Conservation (phyloP, 352 stramenopile genomes). For the Thraustochytrium sp. region DNA sequence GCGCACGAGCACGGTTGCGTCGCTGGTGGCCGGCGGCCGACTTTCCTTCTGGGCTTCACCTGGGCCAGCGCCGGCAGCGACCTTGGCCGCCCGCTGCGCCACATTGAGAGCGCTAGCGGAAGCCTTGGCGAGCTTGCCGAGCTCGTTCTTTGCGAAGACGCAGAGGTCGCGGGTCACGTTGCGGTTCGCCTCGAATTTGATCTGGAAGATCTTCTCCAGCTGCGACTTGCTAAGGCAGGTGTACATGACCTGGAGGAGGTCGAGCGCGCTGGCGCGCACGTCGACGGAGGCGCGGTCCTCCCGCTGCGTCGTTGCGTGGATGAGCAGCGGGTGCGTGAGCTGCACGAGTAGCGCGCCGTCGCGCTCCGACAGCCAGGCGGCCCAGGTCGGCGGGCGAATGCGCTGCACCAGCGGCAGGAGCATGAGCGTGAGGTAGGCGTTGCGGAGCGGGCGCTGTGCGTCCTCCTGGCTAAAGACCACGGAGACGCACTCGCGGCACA, state of each 20-base stretch:
- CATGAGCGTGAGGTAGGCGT: conserved; percentile 9
- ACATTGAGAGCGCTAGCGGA: no score
- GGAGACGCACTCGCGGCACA: not conserved
- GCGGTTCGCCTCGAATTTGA: not conserved
- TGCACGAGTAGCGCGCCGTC: not conserved
- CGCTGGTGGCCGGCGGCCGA: no score
- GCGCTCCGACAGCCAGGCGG: not conserved
- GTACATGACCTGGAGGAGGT: conserved; percentile 38
- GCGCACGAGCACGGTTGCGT: not conserved
- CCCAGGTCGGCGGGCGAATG: not conserved
- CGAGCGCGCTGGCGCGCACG: not conserved
- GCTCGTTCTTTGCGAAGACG: not conserved
- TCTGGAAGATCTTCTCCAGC: not conserved
- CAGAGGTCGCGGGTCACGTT: not conserved
- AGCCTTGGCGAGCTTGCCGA: not conserved
- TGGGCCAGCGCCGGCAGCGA: no score
- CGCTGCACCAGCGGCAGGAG: conserved; percentile 13
- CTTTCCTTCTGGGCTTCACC: no score
- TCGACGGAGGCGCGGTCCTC: not conserved
- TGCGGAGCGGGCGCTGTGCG: not conserved
- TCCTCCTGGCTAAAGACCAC: not conserved
- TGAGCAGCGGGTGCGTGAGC: not conserved
- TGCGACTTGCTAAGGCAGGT: not conserved
- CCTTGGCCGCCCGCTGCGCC: no score
- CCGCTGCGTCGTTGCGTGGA: not conserved